Evolutionary conservation across 345 rosid species (phyloP).

Genomic region (Psidium guajava): DNA sequence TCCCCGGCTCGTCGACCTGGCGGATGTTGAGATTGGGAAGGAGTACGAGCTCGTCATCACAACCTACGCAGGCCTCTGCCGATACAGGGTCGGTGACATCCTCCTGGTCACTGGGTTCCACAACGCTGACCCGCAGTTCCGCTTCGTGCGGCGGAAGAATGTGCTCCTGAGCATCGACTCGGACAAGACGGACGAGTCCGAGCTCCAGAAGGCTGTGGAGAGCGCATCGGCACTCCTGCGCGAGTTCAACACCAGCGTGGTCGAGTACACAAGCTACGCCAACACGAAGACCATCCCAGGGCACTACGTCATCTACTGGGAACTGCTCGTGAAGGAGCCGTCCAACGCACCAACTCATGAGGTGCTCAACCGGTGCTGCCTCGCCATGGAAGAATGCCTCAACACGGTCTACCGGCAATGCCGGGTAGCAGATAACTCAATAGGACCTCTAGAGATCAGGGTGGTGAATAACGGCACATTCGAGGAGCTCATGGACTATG

Average conservation of each 20-base stretch:
- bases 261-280: conserved; percentile 80
- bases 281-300: conserved; percentile 69
- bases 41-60: conserved; percentile 78
- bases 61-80: conserved; percentile 63
- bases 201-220: conserved; percentile 60
- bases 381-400: conserved; percentile 69
- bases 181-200: conserved; percentile 83
- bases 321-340: conserved; percentile 35
- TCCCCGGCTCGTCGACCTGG: conserved; percentile 43
- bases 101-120: conserved; percentile 79
- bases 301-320: conserved; percentile 84
- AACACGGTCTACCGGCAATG: conserved; percentile 79
- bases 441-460: conserved; percentile 71
- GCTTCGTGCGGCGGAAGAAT: conserved; percentile 65
- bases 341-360: conserved; percentile 27
- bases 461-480: conserved; percentile 71
- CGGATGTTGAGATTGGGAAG: conserved; percentile 62
- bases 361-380: conserved; percentile 44
- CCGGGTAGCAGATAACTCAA: conserved; percentile 63
- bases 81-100: conserved; percentile 84
- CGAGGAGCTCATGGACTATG: conserved; percentile 86
- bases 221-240: conserved; percentile 34
- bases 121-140: conserved; percentile 76
- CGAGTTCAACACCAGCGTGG: conserved; percentile 46
- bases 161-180: conserved; percentile 74